A percentile compares a stretch with the other conserved stretches of the same genome.
These are phyloP conservation scores for Hypomontagnella monticulosa DNA, from an alignment of 495 filamentous ascomycete genomes.

Conservation along the genomic window DNA sequence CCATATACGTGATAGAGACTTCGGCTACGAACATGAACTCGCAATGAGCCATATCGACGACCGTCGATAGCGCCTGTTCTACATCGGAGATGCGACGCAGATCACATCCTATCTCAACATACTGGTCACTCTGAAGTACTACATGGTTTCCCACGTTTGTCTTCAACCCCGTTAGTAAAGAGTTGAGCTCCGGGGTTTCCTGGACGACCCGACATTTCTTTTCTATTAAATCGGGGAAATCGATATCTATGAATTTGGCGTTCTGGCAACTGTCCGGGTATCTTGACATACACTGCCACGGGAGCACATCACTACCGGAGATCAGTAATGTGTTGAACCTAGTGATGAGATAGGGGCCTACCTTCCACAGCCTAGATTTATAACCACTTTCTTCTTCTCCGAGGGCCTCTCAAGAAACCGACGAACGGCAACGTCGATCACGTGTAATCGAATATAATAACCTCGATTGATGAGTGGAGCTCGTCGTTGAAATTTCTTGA, in stretches of 20 bases:
- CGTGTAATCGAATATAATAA: constrained; percentile 86
- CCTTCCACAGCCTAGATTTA: constrained; percentile 94
- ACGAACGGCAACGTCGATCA: constrained; percentile 75
- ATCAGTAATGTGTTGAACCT: constrained; percentile 15
- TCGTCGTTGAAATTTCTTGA: constrained; percentile 80
- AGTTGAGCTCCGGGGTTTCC: constrained; percentile 66
- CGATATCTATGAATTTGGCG: constrained; percentile 83
- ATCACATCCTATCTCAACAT: constrained; percentile 85
- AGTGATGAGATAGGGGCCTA: constrained; percentile 54
- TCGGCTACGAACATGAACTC: constrained; percentile 83
- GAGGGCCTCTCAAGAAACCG: constrained; percentile 70
- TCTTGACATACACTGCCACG: constrained; percentile 79
- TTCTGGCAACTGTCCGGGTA: constrained; percentile 64
- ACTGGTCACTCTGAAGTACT: constrained; percentile 70
- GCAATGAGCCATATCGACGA: constrained; percentile 64
- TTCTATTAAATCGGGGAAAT: constrained; percentile 81
- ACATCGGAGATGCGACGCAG: constrained; percentile 71
- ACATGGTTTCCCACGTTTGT: constrained; percentile 55
- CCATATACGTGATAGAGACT: constrained; percentile 93
- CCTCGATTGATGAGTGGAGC: constrained; percentile 88
- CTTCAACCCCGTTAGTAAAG: constrained; percentile 57
- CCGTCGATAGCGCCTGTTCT: constrained; percentile 61
- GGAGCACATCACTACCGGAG: constrained; percentile 79
- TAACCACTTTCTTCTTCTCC: constrained; percentile 73
- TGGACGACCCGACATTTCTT: constrained; percentile 75